Evolutionary conservation across 305 asterid genomes (phyloP).

Genomic region (Fraxinus dipetala): DNA sequence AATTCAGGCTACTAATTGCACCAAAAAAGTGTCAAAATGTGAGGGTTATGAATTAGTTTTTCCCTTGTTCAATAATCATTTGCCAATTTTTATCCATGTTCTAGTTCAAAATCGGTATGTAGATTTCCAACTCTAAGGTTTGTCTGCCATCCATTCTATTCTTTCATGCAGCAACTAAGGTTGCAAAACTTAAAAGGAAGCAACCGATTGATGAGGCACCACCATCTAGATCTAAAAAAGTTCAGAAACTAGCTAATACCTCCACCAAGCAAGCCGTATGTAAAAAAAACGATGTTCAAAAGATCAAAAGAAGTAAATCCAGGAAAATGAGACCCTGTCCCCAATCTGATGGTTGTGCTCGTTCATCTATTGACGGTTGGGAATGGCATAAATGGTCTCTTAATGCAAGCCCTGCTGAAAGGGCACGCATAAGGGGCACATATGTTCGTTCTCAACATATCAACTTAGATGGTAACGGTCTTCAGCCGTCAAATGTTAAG

Average conservation of each 20-base stretch:
- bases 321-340: slow-evolving; percentile 47
- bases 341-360: slow-evolving; percentile 84
- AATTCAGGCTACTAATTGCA: slow-evolving; percentile 27
- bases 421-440: slow-evolving; percentile 69
- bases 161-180: slow-evolving; percentile 49
- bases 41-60: slow-evolving; percentile 26
- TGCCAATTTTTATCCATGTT: slow-evolving; percentile 19
- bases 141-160: slow-evolving; percentile 21
- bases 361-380: slow-evolving; percentile 88
- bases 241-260: slow-evolving; percentile 48
- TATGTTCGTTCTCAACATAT: slow-evolving; percentile 36
- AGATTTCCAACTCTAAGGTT: slow-evolving; percentile 21
- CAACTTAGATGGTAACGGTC: slow-evolving; percentile 43
- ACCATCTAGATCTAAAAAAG: slow-evolving; percentile 43
- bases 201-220: slow-evolving; percentile 41
- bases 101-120: slow-evolving; percentile 7
- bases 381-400: slow-evolving; percentile 96
- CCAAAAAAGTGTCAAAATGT: slow-evolving; percentile 53
- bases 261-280: slow-evolving; percentile 41
- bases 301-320: slow-evolving; percentile 40
- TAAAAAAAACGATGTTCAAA: slow-evolving; percentile 32
- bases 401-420: slow-evolving; percentile 73
- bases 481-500: slow-evolving; percentile 58
- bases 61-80: slow-evolving; percentile 2
- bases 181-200: slow-evolving; percentile 54